phyloP scores from a whole-genome alignment of 2,329 filamentous ascomycete genomes.

The Neoascochyta sp. region DNA sequence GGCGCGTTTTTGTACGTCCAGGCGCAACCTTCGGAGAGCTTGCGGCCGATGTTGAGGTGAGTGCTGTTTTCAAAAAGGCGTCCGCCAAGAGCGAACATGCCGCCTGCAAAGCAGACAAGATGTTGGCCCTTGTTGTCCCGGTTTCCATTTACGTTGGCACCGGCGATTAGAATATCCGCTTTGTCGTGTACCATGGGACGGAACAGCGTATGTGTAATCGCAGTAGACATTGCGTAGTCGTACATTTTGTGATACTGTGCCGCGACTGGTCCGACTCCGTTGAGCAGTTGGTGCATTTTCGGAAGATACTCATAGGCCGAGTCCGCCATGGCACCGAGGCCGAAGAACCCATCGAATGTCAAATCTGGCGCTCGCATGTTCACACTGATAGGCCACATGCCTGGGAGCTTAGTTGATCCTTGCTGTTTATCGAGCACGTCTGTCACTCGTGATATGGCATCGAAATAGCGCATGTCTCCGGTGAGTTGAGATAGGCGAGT shows the following conservation, averaged over 20 bases:
- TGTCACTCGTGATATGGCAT: slow-evolving; percentile 44
- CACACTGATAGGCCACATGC: slow-evolving; percentile 47
- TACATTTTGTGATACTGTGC: slow-evolving; percentile 53
- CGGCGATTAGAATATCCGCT: slow-evolving; percentile 46
- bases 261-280: slow-evolving; percentile 46
- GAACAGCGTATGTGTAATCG: slow-evolving; percentile 46
- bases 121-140: slow-evolving; percentile 52
- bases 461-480: slow-evolving; percentile 44
- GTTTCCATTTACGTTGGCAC: slow-evolving; percentile 35
- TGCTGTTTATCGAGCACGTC: slow-evolving; percentile 41
- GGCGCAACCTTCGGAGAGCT: slow-evolving; percentile 58
- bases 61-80: slow-evolving; percentile 51
- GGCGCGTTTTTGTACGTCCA: slow-evolving; percentile 57
- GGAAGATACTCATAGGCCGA: slow-evolving; percentile 41
- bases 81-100: slow-evolving; percentile 59
- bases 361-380: slow-evolving; percentile 40
- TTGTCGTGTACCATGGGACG: slow-evolving; percentile 49
- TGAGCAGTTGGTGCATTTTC: slow-evolving; percentile 46
- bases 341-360: slow-evolving; percentile 36
- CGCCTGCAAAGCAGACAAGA: slow-evolving; percentile 58
- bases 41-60: slow-evolving; percentile 54
- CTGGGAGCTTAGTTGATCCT: slow-evolving; percentile 41
- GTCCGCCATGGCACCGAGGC: slow-evolving; percentile 35
- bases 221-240: slow-evolving; percentile 47
- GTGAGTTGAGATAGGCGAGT: slow-evolving; percentile 45